Evolutionary conservation across 2,329 filamentous ascomycete genomes (phyloP).

Genomic region (Daldinia eschscholtzii): DNA sequence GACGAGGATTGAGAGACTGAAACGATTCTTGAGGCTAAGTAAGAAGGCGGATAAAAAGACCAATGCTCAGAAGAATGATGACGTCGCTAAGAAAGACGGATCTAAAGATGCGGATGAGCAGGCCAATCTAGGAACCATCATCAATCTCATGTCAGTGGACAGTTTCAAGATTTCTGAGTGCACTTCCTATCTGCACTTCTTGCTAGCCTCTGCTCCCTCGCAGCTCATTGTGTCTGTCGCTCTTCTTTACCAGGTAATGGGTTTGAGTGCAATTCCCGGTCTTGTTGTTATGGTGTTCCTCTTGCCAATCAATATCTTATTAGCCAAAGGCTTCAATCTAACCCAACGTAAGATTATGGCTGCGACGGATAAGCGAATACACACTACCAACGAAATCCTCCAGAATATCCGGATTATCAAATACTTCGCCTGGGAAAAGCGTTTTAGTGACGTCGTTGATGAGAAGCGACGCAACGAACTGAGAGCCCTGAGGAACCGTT

Average conservation of each 20-base stretch:
- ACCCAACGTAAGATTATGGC: slow-evolving; percentile 93
- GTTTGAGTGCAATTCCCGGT: slow-evolving; percentile 92
- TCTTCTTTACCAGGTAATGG: slow-evolving; percentile 90
- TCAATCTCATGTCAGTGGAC: slow-evolving; percentile 99
- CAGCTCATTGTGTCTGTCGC: slow-evolving; percentile 85
- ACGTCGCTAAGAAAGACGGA: slow-evolving; percentile 51
- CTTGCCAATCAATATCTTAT: slow-evolving; percentile 88
- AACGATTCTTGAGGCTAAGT: slow-evolving; percentile 70
- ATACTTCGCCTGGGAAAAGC: slow-evolving; percentile 97
- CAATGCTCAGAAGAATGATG: slow-evolving; percentile 54
- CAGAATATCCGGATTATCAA: slow-evolving; percentile 99
- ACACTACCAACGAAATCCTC: slow-evolving; percentile 95
- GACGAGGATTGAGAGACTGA: slow-evolving; percentile 63
- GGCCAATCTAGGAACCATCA: slow-evolving; percentile 96
- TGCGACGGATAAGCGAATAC: slow-evolving; percentile 94
- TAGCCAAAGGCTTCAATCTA: slow-evolving; percentile 85
- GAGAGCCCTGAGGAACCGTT: slow-evolving; percentile 81
- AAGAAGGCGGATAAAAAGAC: slow-evolving; percentile 69
- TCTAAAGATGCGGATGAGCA: slow-evolving; percentile 71
- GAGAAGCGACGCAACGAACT: slow-evolving; percentile 88
- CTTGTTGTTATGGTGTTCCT: slow-evolving; percentile 91
- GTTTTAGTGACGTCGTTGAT: slow-evolving; percentile 86
- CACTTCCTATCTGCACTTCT: slow-evolving; percentile 93
- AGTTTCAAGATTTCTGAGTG: slow-evolving; percentile 98
- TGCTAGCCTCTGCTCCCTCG: slow-evolving; percentile 91